Evolutionary conservation across 2,329 filamentous ascomycete species (phyloP).

Genomic region (Sclerotinia subarctica): DNA sequence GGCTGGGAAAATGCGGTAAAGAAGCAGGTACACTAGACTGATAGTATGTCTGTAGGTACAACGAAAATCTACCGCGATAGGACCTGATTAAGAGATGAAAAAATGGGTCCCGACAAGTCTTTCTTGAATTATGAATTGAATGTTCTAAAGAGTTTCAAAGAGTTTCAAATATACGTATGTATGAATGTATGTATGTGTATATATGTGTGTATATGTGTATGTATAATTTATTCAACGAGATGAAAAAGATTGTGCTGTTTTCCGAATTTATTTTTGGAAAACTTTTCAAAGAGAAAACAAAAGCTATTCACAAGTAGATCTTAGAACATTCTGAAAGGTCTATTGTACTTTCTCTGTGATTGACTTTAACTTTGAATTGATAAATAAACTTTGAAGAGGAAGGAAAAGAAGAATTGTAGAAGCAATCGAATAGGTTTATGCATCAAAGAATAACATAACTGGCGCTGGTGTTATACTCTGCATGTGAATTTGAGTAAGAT

Average conservation of each 20-base stretch:
- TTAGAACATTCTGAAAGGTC: too few species aligned
- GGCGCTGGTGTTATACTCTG: background rate
- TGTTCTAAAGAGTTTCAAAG: background rate
- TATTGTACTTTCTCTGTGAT: background rate
- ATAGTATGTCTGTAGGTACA: conserved; percentile 1
- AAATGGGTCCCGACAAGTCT: background rate
- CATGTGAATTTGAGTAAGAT: background rate
- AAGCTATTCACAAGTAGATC: too few species aligned
- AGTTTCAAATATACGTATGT: background rate
- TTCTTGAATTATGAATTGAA: background rate
- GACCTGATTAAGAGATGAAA: conserved; percentile 3
- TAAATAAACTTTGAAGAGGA: background rate
- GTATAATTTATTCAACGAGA: background rate
- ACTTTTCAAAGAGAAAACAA: background rate
- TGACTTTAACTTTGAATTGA: background rate
- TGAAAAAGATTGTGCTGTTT: background rate
- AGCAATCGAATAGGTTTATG: conserved; percentile 3
- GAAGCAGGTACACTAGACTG: conserved; percentile 7
- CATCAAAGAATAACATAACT: conserved; percentile 5
- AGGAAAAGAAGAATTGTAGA: background rate
- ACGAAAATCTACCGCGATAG: conserved; percentile 7
- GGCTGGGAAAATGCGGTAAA: conserved; percentile 20
- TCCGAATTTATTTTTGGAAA: background rate
- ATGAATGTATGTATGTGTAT: too few species aligned
- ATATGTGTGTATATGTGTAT: background rate